A percentile compares a stretch with the other conserved stretches of the same genome.
phyloP scores from a whole-genome alignment of 2,329 filamentous ascomycete species.

The Scedosporium dehoogii region DNA sequence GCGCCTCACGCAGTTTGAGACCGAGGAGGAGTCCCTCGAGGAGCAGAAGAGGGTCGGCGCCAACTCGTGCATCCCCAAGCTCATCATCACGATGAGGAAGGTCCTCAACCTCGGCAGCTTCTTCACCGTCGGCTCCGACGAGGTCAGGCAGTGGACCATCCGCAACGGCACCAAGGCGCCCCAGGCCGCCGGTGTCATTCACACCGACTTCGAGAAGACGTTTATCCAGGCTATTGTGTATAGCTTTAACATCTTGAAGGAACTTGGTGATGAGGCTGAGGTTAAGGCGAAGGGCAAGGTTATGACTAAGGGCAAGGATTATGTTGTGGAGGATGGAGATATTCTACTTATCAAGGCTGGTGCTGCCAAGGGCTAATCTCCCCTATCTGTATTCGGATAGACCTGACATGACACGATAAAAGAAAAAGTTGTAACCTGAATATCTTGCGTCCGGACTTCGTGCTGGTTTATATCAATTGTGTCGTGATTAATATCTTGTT shows the following conservation, averaged over 20 bases:
- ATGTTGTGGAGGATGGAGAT: constrained; percentile 76
- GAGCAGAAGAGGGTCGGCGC: constrained; percentile 84
- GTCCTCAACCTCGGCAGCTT: constrained; percentile 84
- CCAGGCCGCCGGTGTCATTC: constrained; percentile 93
- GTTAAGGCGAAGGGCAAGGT: constrained; percentile 93
- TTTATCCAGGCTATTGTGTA: constrained; percentile 96
- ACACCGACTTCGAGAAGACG: constrained; percentile 98
- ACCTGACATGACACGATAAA: neutral
- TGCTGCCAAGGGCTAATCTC: constrained; percentile 58
- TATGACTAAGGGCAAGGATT: constrained; percentile 98
- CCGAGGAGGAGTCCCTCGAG: constrained; percentile 65
- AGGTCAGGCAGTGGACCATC: constrained; percentile 98
- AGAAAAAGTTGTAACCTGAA: neutral
- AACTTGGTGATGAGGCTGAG: constrained; percentile 77
- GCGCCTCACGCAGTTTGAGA: constrained; percentile 71
- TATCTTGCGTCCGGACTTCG: neutral
- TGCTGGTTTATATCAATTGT: no score
- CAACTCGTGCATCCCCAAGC: constrained; percentile 84
- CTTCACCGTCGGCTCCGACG: constrained; percentile 93
- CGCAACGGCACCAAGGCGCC: constrained; percentile 95
- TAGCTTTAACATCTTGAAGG: constrained; percentile 73
- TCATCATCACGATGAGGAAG: constrained; percentile 88
- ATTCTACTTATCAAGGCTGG: constrained; percentile 83
- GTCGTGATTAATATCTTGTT: no score
- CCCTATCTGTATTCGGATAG: neutral